Evolutionary conservation across 31 red algal species (phyloP).

Genomic region (Asparagopsis taxiformis): DNA sequence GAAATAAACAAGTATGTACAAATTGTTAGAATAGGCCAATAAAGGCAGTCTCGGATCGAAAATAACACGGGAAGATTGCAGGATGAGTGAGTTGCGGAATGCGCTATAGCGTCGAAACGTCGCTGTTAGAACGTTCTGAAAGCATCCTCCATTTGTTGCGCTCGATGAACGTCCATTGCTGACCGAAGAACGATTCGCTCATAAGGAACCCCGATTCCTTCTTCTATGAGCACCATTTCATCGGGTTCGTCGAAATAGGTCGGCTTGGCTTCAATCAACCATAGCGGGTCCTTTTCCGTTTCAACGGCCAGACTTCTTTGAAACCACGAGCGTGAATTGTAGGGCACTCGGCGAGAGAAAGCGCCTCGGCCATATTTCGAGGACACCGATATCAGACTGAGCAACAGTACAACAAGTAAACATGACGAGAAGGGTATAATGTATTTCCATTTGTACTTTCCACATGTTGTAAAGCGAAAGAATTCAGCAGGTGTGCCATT

Average conservation of each 20-base stretch:
- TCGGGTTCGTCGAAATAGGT: slow-evolving; percentile 10
- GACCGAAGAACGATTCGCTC: slow-evolving; percentile 4
- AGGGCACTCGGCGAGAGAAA: background rate
- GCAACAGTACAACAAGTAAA: background rate
- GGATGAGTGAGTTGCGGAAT: too few species aligned
- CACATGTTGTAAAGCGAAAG: background rate
- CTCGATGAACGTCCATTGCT: background rate
- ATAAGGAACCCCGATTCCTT: slow-evolving; percentile 20
- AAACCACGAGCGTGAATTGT: background rate
- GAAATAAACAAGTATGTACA: too few species aligned
- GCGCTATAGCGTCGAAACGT: slow-evolving; percentile 16
- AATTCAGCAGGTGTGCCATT: background rate
- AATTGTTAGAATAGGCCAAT: too few species aligned
- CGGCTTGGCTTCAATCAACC: background rate
- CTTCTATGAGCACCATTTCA: slow-evolving; percentile 26
- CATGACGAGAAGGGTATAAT: background rate
- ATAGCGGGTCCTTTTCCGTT: background rate
- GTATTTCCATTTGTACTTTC: background rate
- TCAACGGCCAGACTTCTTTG: background rate
- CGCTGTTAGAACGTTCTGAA: background rate
- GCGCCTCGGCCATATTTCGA: background rate
- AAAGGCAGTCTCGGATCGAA: too few species aligned
- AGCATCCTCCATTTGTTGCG: background rate
- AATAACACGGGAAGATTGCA: too few species aligned
- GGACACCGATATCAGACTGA: background rate